Evolutionary conservation across 140 eudicot species (phyloP).

Genomic region (Erigeron philadelphicus): DNA sequence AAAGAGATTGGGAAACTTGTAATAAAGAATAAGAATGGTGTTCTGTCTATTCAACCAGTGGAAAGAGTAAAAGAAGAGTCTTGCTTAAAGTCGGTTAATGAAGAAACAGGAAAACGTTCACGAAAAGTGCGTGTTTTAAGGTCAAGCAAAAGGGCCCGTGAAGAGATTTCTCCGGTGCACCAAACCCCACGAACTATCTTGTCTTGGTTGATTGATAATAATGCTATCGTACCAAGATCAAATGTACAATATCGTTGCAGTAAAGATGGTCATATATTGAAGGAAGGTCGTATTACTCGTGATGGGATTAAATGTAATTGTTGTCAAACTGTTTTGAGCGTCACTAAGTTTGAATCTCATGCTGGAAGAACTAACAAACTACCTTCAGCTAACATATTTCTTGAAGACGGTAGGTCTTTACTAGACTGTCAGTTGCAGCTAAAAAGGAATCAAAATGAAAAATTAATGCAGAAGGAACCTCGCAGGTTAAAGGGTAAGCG

Average conservation of each 20-base stretch:
- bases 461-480: constrained; percentile 27
- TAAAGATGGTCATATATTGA: constrained; percentile 31
- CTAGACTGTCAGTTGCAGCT: constrained; percentile 54
- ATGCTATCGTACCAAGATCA: constrained; percentile 39
- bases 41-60: constrained; percentile 23
- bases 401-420: constrained; percentile 68
- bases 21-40: constrained; percentile 38
- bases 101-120: constrained; percentile 19
- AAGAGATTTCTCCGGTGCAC: constrained; percentile 37
- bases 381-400: constrained; percentile 65
- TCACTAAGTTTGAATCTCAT: constrained; percentile 57
- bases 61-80: constrained; percentile 16
- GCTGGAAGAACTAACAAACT: constrained; percentile 49
- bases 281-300: constrained; percentile 54
- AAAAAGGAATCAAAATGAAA: constrained; percentile 19
- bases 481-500: constrained; percentile 24
- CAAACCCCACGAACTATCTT: constrained; percentile 55
- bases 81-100: constrained; percentile 11
- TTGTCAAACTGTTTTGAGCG: constrained; percentile 47
- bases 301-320: constrained; percentile 76
- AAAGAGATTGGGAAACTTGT: constrained; percentile 24
- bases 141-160: constrained; percentile 52
- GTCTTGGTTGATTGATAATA: constrained; percentile 67
- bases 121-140: constrained; percentile 35
- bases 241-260: constrained; percentile 45